A percentile compares a stretch with the other conserved stretches of the same genome.
These are phyloP conservation scores for Phytophthora colocasiae DNA, from an alignment of 352 stramenopile genomes.

Conservation along the genomic window DNA sequence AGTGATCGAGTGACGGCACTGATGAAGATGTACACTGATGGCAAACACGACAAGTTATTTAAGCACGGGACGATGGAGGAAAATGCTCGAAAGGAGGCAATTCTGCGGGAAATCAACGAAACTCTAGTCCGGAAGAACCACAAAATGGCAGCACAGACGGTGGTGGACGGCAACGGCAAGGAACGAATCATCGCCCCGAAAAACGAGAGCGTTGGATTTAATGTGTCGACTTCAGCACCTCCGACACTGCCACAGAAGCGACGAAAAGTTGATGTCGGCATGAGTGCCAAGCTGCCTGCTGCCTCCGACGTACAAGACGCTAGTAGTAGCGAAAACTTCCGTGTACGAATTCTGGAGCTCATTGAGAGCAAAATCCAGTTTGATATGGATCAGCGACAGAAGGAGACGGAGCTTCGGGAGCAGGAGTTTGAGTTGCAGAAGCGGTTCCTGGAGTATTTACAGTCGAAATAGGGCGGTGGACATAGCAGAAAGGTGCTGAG, in stretches of 20 bases:
- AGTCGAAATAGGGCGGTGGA: slow-evolving; percentile 62
- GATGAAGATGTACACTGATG: slow-evolving; percentile 81
- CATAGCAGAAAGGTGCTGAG: neutral
- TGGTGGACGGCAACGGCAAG: slow-evolving; percentile 27
- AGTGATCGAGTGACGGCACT: slow-evolving; percentile 80
- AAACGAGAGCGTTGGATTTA: slow-evolving; percentile 15
- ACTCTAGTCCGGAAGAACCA: slow-evolving; percentile 57
- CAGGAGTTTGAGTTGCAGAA: slow-evolving; percentile 87
- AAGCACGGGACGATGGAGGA: slow-evolving; percentile 79
- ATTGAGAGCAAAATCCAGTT: slow-evolving; percentile 88
- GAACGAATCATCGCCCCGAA: slow-evolving; percentile 24
- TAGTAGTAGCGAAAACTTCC: slow-evolving; percentile 59
- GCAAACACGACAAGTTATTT: slow-evolving; percentile 87
- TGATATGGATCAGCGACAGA: slow-evolving; percentile 81
- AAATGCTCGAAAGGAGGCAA: slow-evolving; percentile 69
- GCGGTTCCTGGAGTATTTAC: slow-evolving; percentile 83
- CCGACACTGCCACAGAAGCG: slow-evolving; percentile 26
- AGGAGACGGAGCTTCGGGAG: slow-evolving; percentile 78
- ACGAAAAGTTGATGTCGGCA: slow-evolving; percentile 33
- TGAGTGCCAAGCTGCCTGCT: slow-evolving; percentile 1
- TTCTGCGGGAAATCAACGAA: slow-evolving; percentile 68
- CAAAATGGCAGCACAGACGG: slow-evolving; percentile 42
- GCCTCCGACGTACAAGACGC: slow-evolving; percentile 9
- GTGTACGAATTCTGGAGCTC: slow-evolving; percentile 66
- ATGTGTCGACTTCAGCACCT: neutral